phyloP scores from a whole-genome alignment of 2,329 filamentous ascomycete genomes.

The Tricladium varicosporioides region DNA sequence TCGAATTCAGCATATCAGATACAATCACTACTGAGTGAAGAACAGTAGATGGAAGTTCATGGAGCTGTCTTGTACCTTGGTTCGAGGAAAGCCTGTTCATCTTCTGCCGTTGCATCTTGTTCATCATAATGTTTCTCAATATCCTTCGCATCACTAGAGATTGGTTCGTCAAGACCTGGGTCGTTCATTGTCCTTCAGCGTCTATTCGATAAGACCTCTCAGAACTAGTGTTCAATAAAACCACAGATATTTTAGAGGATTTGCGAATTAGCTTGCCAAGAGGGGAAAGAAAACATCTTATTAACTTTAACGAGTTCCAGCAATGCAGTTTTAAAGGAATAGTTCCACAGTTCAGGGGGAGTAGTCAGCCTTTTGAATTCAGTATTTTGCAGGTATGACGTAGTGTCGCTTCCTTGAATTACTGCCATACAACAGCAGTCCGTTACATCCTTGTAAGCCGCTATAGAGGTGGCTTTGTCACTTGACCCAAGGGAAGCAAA shows the following conservation, averaged over 20 bases:
- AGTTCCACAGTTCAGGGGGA: no score
- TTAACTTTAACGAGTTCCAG: not conserved
- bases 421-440: no score
- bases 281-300: not conserved
- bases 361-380: no score
- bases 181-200: constrained; percentile 27
- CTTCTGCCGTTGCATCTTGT: constrained; percentile 24
- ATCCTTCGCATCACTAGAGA: constrained; percentile 28
- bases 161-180: constrained; percentile 30
- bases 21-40: not conserved
- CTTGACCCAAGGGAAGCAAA: no score
- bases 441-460: no score
- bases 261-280: not conserved
- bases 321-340: no score
- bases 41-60: not conserved
- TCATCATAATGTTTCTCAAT: constrained; percentile 29
- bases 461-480: no score
- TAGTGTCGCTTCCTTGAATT: no score
- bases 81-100: constrained; percentile 29
- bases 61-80: constrained; percentile 22
- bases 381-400: no score
- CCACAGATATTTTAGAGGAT: not conserved
- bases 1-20: no score
- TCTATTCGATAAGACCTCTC: not conserved
- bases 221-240: not conserved